Conservation (phyloP, 2,329 filamentous ascomycete species). For the Macrophomina pseudophaseolina region DNA sequence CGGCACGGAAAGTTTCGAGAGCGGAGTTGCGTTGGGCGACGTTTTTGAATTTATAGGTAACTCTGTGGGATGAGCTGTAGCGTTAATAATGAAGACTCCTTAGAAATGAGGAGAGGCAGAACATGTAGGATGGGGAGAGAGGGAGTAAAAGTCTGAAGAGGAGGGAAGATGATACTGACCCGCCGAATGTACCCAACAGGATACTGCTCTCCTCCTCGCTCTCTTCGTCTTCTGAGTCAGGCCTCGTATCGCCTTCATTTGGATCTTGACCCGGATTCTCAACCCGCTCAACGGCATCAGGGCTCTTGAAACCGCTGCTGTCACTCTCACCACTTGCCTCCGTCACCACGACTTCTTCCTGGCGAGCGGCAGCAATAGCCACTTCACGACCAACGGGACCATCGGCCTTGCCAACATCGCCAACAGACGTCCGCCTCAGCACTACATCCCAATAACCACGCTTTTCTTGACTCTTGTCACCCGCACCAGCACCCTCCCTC, state of each 20-base stretch:
- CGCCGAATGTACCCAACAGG: not conserved
- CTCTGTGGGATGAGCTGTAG: not conserved
- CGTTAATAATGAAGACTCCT: not conserved
- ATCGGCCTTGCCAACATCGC: no score
- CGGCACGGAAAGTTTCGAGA: not conserved
- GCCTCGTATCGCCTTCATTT: no score
- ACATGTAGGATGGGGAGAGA: not conserved
- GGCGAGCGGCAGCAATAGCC: no score
- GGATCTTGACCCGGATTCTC: no score
- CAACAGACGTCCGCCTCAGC: no score
- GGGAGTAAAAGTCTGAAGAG: not conserved
- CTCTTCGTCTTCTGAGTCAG: not conserved
- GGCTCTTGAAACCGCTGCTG: no score
- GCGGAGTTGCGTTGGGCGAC: not conserved
- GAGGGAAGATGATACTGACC: not conserved
- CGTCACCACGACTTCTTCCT: no score
- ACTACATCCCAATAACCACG: no score
- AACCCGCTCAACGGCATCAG: no score
- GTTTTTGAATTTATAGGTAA: conserved; percentile 1
- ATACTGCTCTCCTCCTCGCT: not conserved
- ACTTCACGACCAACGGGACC: no score
- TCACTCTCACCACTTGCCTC: no score
- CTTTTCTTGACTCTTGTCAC: not conserved
- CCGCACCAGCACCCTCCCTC: not conserved
- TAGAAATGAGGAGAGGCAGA: not conserved